Base-by-base conservation (phyloP, 164 flowering plant species). In the Nymphaea thermarum region DNA sequence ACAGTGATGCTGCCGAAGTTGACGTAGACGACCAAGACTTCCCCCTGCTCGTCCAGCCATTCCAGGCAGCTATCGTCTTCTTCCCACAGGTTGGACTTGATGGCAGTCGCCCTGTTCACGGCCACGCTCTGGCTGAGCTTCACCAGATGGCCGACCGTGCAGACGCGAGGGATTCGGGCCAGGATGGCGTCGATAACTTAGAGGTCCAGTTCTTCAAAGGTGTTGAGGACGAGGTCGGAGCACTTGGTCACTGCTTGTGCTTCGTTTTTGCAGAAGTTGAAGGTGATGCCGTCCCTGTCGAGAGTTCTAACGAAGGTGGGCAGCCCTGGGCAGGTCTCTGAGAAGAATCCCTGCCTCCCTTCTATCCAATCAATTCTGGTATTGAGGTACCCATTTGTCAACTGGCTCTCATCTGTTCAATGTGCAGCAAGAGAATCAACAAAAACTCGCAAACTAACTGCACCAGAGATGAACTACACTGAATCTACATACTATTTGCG, bases 1-100 rank as follows among this genome's bases (percentile, higher is more conserved):
- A 77, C 78, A 0, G 82, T 68, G 3, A 79, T 68, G 73, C 87
- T 85, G 0, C 87, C 89, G 64, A 77, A 82, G 44, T 85, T 83
- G 45, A 85, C 88, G 45, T 80, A 81, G 14, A 85, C 67, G 2
- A 83, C 85, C 0, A 83, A 80, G 6, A 60, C 71, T n/a, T 79
- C 77, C 16, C 72, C 73, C 62, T 77, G 76, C 1, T 73, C 15
- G 43, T 79, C 73, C 5, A 85, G 72, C 88, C 88, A 85, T 4
- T 77, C 71, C 4, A 81, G 43, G 44, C 80, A 79, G 25, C 64
- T 70, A 0, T n/a, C 6, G 0, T 85, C 82, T 64, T 83, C 85
- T 65, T 64, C 78, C 89, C 89, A 85, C 2, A 85, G 69, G 64
- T 71, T 85, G 0, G 81, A 77, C 7, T 25, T 44, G 16, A 55